Evolutionary conservation across 176 grass and related monocot genomes (phyloP), one percentile per base, ranked within the genome.

Genomic region (Hsuehochloa calcarea): DNA sequence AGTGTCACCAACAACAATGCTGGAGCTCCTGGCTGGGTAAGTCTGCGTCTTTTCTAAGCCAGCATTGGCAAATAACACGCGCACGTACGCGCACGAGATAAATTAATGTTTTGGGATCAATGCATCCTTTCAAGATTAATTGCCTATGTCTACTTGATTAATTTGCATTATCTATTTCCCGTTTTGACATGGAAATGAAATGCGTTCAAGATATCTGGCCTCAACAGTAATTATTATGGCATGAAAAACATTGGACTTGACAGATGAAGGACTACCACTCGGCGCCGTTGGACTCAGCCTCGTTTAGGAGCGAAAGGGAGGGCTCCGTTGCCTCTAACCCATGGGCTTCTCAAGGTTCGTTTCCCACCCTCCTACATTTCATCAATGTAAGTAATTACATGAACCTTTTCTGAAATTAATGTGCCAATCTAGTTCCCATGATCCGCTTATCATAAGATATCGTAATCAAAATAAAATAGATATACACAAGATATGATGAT

Each of bases 251-350:
- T 77, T 84, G 52, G 26, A 25, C 26, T 55, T 72, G 26, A 34
- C 85, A 98, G 96, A 98, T 98, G 91, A 92, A 95, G 72, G 79
- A 95, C 52, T 98, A 91, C 68, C 93, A 98, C 41, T 98, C 96
- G 4, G 96, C 89, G 15, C 93, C 96, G 22, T 63, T 98, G 52
- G 82, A 82, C 26, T 62, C 93, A 0, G 44, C 77, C 31, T 83
- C 72, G 35, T 92, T 88, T 72, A 82, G 86, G 37, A 82, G 82
- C 22, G 93, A 93, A 4, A 43, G 44, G 14, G 47, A 27, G 12
- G 83, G 77, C 19, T 69, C 74, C 0, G 79, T 82, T 56, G 83
- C 88, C 17, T 52, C 86, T 38, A 97, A 92, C 78, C 70, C 81
- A 17, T 95, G 95, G 95, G 87, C 87, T 65, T 98, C 93, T 49